These are phyloP conservation scores for Aegilops bicornis DNA, from an alignment of 176 grass and related monocot genomes.

Conservation along the genomic window DNA sequence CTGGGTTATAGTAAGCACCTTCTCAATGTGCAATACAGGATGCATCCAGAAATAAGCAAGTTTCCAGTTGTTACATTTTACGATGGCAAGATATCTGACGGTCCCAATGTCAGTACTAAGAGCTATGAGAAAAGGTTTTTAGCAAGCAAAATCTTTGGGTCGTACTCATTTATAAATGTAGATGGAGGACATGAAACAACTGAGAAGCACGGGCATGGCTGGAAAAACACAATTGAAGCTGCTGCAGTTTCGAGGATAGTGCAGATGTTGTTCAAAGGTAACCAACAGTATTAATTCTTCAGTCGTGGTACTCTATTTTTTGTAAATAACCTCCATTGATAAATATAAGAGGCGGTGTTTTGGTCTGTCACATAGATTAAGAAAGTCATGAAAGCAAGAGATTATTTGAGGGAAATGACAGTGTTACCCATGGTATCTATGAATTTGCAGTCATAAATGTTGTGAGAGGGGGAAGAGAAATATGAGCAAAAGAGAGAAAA, in stretches of 20 bases:
- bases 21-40: conserved; percentile 64
- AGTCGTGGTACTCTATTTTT: not conserved
- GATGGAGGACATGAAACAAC: conserved; percentile 39
- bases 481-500: too few species aligned
- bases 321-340: not conserved
- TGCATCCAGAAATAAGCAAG: conserved; percentile 63
- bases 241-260: conserved; percentile 36
- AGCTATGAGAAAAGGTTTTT: conserved; percentile 30
- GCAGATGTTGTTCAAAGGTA: conserved; percentile 35
- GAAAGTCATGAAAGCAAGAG: not conserved
- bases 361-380: not conserved
- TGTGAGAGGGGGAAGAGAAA: too few species aligned
- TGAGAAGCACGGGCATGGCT: conserved; percentile 29
- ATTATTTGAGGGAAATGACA: too few species aligned
- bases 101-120: conserved; percentile 38
- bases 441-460: too few species aligned
- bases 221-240: conserved; percentile 53
- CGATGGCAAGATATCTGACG: conserved; percentile 45
- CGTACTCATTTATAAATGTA: conserved; percentile 67
- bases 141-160: conserved; percentile 34
- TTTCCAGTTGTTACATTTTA: conserved; percentile 69
- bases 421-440: too few species aligned
- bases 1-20: conserved; percentile 53
- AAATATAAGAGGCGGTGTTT: not conserved
- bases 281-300: not conserved